Evolutionary conservation across 352 stramenopile species (phyloP).

Genomic region (Phytophthora cryptogea): DNA sequence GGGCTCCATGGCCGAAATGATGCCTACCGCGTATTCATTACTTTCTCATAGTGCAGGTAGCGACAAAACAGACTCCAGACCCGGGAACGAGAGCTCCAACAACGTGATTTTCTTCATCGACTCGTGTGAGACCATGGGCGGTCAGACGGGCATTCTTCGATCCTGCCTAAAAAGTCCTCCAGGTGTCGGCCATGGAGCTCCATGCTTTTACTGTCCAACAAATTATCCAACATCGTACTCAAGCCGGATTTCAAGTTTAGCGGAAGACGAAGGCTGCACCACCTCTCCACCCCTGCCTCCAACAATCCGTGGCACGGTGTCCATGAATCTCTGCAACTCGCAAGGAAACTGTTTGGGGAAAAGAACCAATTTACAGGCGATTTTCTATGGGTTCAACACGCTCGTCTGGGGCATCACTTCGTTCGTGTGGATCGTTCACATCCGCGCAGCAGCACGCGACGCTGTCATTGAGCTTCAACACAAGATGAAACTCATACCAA

Average conservation of each 20-base stretch:
- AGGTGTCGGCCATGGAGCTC: conserved; percentile 1
- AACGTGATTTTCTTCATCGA: conserved; percentile 56
- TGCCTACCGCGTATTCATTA: conserved; percentile 3
- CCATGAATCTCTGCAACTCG: conserved; percentile 59
- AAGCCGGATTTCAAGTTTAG: conserved; percentile 18
- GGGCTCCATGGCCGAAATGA: conserved; percentile 14
- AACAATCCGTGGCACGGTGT: conserved; percentile 42
- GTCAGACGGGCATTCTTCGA: conserved; percentile 44
- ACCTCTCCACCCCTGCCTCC: conserved; percentile 28
- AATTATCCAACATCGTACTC: conserved; percentile 30
- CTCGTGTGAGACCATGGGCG: conserved; percentile 58
- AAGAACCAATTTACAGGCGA: conserved; percentile 18
- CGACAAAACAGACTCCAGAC: conserved; percentile 1
- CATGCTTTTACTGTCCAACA: conserved; percentile 56
- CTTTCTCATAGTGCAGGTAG: not conserved
- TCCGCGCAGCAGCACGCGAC: conserved; percentile 44
- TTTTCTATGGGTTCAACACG: conserved; percentile 42
- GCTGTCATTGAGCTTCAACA: conserved; percentile 54
- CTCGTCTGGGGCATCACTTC: conserved; percentile 38
- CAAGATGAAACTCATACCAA: conserved; percentile 58
- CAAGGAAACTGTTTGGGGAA: conserved; percentile 43
- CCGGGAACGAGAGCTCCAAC: conserved; percentile 1
- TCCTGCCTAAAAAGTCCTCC: conserved; percentile 43
- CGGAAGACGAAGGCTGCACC: conserved; percentile 26
- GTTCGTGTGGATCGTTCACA: conserved; percentile 60